Conservation (phyloP, 768 basidiomycete species). For the Pulveroboletus sp. region DNA sequence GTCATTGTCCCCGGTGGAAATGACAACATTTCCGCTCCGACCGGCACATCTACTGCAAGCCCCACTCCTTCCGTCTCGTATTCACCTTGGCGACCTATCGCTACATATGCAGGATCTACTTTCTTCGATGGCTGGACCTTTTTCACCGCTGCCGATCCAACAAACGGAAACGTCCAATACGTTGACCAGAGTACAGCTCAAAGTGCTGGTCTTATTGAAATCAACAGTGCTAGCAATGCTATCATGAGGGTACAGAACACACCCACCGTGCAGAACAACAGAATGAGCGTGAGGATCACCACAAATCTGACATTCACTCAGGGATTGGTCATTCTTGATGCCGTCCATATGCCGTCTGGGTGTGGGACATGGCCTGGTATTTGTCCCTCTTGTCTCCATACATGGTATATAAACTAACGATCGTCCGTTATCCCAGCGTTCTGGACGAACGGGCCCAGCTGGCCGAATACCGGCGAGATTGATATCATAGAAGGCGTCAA, state of each 20-base stretch:
- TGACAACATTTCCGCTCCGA: constrained; percentile 21
- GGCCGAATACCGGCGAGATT: constrained; percentile 63
- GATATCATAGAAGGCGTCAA: constrained; percentile 85
- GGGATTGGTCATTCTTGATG: constrained; percentile 76
- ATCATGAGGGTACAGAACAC: constrained; percentile 91
- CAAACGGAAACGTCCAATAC: constrained; percentile 69
- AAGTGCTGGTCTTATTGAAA: constrained; percentile 55
- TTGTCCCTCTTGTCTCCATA: constrained; percentile 2
- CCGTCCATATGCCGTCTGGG: constrained; percentile 86
- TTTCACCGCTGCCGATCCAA: constrained; percentile 68
- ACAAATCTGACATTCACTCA: constrained; percentile 58
- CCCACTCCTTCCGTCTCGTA: constrained; percentile 27
- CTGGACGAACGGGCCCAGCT: constrained; percentile 50
- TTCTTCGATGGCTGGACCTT: constrained; percentile 89
- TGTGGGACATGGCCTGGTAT: constrained; percentile 81
- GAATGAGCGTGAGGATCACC: constrained; percentile 78
- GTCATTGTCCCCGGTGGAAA: constrained; percentile 17
- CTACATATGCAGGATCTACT: constrained; percentile 57
- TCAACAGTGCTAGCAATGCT: constrained; percentile 73
- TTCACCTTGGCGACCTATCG: constrained; percentile 59
- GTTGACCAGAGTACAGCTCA: constrained; percentile 59
- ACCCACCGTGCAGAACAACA: constrained; percentile 58
- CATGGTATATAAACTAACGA: neutral
- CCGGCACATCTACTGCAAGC: constrained; percentile 22
- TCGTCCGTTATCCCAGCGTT: constrained; percentile 31